Evolutionary conservation across 371 early-diverging fungal genomes (phyloP), one percentile per base, ranked within the genome.

Genomic region (Syncephalastrum sp.): DNA sequence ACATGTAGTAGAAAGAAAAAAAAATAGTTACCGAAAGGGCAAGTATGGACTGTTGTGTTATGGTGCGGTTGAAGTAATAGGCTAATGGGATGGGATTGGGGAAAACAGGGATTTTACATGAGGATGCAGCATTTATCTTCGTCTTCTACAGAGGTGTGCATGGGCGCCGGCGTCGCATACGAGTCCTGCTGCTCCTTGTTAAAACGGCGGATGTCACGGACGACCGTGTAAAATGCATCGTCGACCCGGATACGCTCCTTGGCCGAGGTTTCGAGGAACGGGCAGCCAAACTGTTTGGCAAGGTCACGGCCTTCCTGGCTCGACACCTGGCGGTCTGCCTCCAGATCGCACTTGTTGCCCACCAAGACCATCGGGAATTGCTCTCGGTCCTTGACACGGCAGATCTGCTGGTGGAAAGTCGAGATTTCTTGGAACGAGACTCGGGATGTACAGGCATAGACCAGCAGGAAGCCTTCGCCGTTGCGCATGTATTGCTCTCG

Each of bases 341-440:
- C 87, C 56, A 95, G 70, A 81, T 98, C 98, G 59, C 88, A 91
- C 79, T 98, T 98, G 84, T 98, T 98, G 27, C 91, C 99, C 8
- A 96, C 87, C 17, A 98, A 70, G 49, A 94, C 88, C 53, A 95
- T 89, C 14, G 96, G 96, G 69, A 91, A 91, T 33, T 74, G 79
- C 47, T 91, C 90, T 43, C 79, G 72, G 64, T 94, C 91, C 68
- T 93, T 93, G 49, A 93, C 90, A 23, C 89, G 82, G 47, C 87
- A 72, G 41, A 95, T 91, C 60, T 91, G 89, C 56, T 88, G 82
- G 61, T 87, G 81, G 59, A 91, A 90, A 0, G 82, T 79, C 45
- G 80, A 69, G 54, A 92, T 90, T 73, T 95, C 93, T 48, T 90
- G 87, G 60, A 93, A 91, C 47, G 91, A 86, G 50, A 79, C 70